phyloP scores from a whole-genome alignment of 805 yeast species.

The Wickerhamiella siamensis region DNA sequence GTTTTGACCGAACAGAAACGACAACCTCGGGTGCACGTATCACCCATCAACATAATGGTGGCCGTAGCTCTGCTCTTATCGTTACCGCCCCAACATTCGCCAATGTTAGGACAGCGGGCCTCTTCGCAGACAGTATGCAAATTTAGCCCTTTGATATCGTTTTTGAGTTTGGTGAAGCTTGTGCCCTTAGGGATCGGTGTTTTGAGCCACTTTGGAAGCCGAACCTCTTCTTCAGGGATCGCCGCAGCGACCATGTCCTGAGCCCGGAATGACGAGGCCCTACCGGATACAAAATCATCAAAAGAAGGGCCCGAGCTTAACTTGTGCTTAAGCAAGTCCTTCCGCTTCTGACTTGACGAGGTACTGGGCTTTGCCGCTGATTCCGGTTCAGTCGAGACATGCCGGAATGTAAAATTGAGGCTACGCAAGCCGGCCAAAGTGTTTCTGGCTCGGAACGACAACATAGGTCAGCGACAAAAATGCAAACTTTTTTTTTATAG shows the following conservation, averaged over 20 bases:
- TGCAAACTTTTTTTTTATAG: no score
- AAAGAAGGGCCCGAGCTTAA: constrained; percentile 81
- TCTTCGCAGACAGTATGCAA: constrained; percentile 96
- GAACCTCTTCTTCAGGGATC: constrained; percentile 26
- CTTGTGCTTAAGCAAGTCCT: constrained; percentile 40
- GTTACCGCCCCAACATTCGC: constrained; percentile 99
- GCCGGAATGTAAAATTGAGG: no score
- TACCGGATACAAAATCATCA: constrained; percentile 76
- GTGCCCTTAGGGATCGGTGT: constrained; percentile 95
- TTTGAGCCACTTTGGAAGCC: constrained; percentile 86
- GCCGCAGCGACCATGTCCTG: constrained; percentile 50
- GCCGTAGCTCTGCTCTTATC: constrained; percentile 85
- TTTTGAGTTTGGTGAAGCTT: constrained; percentile 62
- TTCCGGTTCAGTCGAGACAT: constrained; percentile 18
- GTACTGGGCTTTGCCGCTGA: no score
- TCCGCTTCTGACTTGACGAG: constrained; percentile 20
- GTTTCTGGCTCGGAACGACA: no score
- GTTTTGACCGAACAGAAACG: constrained; percentile 96
- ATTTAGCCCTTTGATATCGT: constrained; percentile 76
- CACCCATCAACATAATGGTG: constrained; percentile 96
- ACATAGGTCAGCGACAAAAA: no score
- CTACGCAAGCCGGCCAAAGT: no score
- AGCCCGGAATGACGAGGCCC: constrained; percentile 43
- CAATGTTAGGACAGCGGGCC: constrained; percentile 98
- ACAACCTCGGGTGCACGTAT: constrained; percentile 98